Base-by-base conservation (phyloP, 305 asterid species). In the Rubia occidens region DNA sequence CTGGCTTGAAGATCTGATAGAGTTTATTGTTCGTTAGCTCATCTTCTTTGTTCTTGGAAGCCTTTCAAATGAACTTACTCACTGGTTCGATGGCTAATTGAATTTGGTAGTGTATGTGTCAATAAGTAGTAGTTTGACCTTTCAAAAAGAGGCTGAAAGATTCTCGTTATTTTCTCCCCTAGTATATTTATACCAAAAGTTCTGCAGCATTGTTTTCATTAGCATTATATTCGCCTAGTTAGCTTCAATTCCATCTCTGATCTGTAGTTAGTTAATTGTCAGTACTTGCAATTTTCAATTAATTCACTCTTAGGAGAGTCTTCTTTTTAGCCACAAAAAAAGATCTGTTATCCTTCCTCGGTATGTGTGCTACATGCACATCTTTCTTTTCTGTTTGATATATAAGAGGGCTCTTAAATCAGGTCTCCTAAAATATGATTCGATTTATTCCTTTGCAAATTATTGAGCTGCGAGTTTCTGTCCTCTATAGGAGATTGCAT, bases 401-500 rank as follows among this genome's bases (percentile, higher is more conserved):
- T 58, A 39, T 51, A n/a, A 43, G 40, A 21, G 21, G 40, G 70
- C 13, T 66, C 59, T 44, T 66, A 43, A 10, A 45, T 44, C 32
- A 11, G 60, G 59, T 66, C 60, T 14, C 59, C 39, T 51, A 4
- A 49, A 51, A 32, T 67, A 3, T 51, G 29, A 51, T 67, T 49
- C 11, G 14, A n/a, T 67, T 60, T 24, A n/a, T 60, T 60, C 60
- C 61, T 17, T 45, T 29, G 2, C 35, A 43, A 60, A 32, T 63
- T 26, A 67, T 20, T 49, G 66, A 62, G 59, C 62, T 54, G 24
- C 60, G n/a, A 53, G 15, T 69, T 53, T 49, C 54, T 70, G 44
- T 55, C 44, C 8, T 71, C 42, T 68, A 67, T 80, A 93, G 98
- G 88, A 82, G 81, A 73, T 80, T 86, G 80, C 87, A 85, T 54